Conservation (phyloP, 495 filamentous ascomycete genomes). For the Aspergillus wentii region DNA sequence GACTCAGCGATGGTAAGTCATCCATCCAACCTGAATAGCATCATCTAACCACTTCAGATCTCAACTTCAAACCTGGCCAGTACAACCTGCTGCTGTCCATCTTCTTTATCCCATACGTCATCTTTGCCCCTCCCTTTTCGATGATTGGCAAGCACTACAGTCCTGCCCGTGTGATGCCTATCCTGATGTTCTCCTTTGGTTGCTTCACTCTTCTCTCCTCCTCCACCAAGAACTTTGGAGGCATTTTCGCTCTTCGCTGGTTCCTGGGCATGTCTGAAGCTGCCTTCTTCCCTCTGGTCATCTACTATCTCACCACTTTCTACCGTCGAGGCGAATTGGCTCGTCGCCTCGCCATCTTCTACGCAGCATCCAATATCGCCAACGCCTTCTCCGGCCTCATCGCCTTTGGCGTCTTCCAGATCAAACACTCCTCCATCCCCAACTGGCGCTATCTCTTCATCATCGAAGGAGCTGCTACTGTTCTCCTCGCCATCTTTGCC, state of each 20-base stretch:
- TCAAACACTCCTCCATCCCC: slow-evolving; percentile 46
- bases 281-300: slow-evolving; percentile 69
- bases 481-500: slow-evolving; percentile 62
- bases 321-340: slow-evolving; percentile 75
- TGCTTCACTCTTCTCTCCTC: slow-evolving; percentile 53
- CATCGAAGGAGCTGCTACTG: slow-evolving; percentile 63
- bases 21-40: slow-evolving; percentile 2
- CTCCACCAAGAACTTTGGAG: slow-evolving; percentile 55
- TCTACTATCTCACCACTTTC: slow-evolving; percentile 58
- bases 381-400: slow-evolving; percentile 70
- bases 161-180: slow-evolving; percentile 57
- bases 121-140: slow-evolving; percentile 60
- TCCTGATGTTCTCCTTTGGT: slow-evolving; percentile 66
- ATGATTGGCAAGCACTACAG: slow-evolving; percentile 67
- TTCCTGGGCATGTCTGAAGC: slow-evolving; percentile 67
- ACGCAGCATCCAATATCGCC: slow-evolving; percentile 70
- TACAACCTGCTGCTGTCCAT: slow-evolving; percentile 69
- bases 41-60: too few relatives aligned
- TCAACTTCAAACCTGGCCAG: slow-evolving; percentile 54
- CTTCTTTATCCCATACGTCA: slow-evolving; percentile 75
- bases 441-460: slow-evolving; percentile 76
- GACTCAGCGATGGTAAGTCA: slow-evolving; percentile 40
- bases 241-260: slow-evolving; percentile 54
- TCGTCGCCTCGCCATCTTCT: slow-evolving; percentile 71
- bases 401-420: slow-evolving; percentile 73